These are phyloP conservation scores for Nigrospora sphaerica DNA, from an alignment of 2,329 filamentous ascomycete genomes.

Conservation along the genomic window DNA sequence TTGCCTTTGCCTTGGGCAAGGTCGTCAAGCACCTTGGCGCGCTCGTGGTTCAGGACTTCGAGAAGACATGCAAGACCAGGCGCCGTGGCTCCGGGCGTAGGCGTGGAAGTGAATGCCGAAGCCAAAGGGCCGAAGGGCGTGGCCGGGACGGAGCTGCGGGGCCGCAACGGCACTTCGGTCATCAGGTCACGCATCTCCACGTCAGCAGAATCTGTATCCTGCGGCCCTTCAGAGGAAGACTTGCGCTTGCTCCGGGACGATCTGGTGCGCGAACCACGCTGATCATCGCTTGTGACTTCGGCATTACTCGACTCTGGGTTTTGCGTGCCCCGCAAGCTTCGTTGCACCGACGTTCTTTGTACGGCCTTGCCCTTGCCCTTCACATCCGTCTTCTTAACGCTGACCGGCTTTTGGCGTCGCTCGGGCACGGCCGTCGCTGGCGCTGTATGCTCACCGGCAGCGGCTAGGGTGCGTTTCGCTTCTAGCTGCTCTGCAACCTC, in stretches of 20 bases:
- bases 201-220: neutral
- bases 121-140: too few species aligned
- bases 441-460: neutral
- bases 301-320: neutral
- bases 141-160: neutral
- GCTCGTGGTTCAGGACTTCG: constrained; percentile 15
- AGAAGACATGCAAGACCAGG: constrained; percentile 3
- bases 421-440: neutral
- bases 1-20: constrained; percentile 17
- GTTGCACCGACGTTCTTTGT: neutral
- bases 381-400: neutral
- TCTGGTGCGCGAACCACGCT: neutral
- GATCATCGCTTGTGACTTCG: constrained; percentile 3
- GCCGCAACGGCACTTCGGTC: neutral
- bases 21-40: constrained; percentile 14
- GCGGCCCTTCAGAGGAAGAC: neutral
- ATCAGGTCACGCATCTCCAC: constrained; percentile 4
- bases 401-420: neutral
- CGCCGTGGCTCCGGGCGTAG: neutral
- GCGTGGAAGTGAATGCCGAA: neutral
- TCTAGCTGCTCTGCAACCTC: neutral
- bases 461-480: neutral
- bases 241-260: neutral
- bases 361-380: constrained; percentile 1
- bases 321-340: constrained; percentile 1